Evolutionary conservation across 202 grass and related monocot species (phyloP).

Genomic region (Musa balbisiana): DNA sequence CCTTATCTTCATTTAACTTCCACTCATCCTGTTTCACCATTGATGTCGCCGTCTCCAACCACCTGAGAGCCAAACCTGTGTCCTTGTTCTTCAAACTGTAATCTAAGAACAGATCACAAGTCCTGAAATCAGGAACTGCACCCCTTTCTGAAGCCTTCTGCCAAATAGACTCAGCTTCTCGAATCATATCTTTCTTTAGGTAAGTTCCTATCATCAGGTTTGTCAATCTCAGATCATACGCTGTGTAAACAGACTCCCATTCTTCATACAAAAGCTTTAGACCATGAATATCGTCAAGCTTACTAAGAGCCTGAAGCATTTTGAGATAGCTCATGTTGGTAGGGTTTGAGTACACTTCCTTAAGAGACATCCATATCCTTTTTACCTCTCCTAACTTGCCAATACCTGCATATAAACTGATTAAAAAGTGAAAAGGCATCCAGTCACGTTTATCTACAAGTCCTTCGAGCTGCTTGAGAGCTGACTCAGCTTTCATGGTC

Average conservation of each 20-base stretch:
- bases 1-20: conserved; percentile 45
- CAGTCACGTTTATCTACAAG: conserved; percentile 30
- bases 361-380: conserved; percentile 52
- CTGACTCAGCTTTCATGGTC: conserved; percentile 46
- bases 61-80: conserved; percentile 35
- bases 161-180: conserved; percentile 45
- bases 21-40: conserved; percentile 33
- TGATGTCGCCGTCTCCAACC: conserved; percentile 41
- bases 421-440: conserved; percentile 60
- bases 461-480: conserved; percentile 58
- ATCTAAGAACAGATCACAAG: conserved; percentile 51
- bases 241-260: conserved; percentile 51
- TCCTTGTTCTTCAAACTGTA: conserved; percentile 37
- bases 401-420: conserved; percentile 50
- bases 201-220: conserved; percentile 53
- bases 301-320: conserved; percentile 60
- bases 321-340: conserved; percentile 52
- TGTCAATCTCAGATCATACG: conserved; percentile 41
- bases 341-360: conserved; percentile 38
- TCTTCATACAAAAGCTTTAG: conserved; percentile 53
- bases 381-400: conserved; percentile 54
- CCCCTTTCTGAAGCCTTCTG: conserved; percentile 51
- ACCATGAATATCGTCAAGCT: conserved; percentile 43
- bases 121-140: conserved; percentile 35
- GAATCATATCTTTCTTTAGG: conserved; percentile 36